Evolutionary conservation across 805 yeast species (phyloP).

Genomic region (Wickerhamiella vanderwaltii): DNA sequence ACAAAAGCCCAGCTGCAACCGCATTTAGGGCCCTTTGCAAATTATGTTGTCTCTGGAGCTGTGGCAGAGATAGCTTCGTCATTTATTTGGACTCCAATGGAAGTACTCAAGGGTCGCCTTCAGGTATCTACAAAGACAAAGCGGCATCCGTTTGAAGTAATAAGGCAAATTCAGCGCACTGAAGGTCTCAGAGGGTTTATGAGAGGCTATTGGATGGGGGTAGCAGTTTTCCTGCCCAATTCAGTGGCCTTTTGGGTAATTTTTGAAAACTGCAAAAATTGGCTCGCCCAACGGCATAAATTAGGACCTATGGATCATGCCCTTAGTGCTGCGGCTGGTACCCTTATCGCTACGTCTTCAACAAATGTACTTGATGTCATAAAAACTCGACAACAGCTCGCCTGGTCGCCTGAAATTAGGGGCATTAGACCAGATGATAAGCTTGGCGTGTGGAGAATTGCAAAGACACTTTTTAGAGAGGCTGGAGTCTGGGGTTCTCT

Average conservation of each 20-base stretch:
- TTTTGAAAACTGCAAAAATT: slow-evolving; percentile 23
- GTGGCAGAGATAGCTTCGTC: slow-evolving; percentile 32
- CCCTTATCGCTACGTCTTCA: slow-evolving; percentile 26
- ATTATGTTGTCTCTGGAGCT: slow-evolving; percentile 30
- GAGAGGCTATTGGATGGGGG: slow-evolving; percentile 51
- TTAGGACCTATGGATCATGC: slow-evolving; percentile 1
- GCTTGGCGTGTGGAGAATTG: slow-evolving; percentile 26
- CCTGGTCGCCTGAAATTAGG: slow-evolving; percentile 30
- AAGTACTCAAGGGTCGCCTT: slow-evolving; percentile 35
- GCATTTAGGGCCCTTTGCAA: slow-evolving; percentile 27
- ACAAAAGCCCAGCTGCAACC: slow-evolving; percentile 29
- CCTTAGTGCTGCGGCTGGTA: slow-evolving; percentile 27
- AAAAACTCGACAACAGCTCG: slow-evolving; percentile 36
- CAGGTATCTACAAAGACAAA: slow-evolving; percentile 25
- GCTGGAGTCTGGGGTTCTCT: slow-evolving; percentile 28
- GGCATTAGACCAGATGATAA: slow-evolving; percentile 30
- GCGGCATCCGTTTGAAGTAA: slow-evolving; percentile 15
- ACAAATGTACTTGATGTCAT: slow-evolving; percentile 33
- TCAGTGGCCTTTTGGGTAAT: slow-evolving; percentile 34
- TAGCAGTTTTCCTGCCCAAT: slow-evolving; percentile 33
- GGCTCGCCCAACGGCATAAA: slow-evolving; percentile 4
- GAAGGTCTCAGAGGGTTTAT: slow-evolving; percentile 74
- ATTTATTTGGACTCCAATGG: slow-evolving; percentile 35
- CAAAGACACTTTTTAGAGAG: slow-evolving; percentile 29
- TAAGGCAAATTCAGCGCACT: slow-evolving; percentile 32